phyloP scores from a whole-genome alignment of 768 basidiomycete genomes.

The Brasilioporus rufonigricans region DNA sequence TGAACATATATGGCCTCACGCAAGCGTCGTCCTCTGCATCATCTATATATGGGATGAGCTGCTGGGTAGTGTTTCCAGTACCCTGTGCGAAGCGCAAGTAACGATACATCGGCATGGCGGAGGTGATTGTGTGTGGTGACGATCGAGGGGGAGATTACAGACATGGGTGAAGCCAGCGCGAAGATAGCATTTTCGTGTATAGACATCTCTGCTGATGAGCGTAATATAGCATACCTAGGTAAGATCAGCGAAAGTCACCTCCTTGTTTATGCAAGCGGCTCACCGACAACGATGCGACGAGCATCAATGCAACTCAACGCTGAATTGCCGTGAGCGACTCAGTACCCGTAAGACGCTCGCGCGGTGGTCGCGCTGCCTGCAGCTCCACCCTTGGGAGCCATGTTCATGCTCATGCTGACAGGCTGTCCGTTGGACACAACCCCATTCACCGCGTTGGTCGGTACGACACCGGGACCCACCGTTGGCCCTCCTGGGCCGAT shows the following conservation, averaged over 20 bases:
- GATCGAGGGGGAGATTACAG: conserved; percentile 15
- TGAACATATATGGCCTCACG: conserved; percentile 20
- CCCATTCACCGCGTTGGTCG: conserved; percentile 25
- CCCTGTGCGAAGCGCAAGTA: conserved; percentile 8
- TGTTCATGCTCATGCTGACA: conserved; percentile 42
- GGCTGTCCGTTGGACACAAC: conserved; percentile 34
- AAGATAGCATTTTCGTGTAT: conserved; percentile 18
- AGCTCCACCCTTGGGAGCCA: conserved; percentile 37
- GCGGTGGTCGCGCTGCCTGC: conserved; percentile 29
- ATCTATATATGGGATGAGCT: conserved; percentile 18
- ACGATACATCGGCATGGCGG: conserved; percentile 8
- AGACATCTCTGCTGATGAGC: conserved; percentile 16
- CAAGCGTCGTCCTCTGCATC: conserved; percentile 18
- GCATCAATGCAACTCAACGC: conserved; percentile 2
- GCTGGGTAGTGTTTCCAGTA: not conserved
- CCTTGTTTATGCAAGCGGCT: not conserved
- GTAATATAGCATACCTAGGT: conserved; percentile 14
- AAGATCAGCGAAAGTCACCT: not conserved
- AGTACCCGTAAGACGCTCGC: conserved; percentile 43
- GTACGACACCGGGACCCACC: conserved; percentile 30
- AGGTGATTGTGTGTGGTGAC: conserved; percentile 12
- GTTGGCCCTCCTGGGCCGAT: conserved; percentile 41
- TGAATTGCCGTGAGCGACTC: conserved; percentile 6
- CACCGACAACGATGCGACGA: conserved; percentile 15
- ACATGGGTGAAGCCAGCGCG: conserved; percentile 17